Conservation (phyloP, 106 monocot genomes). For the Apostasia shenzhenica region DNA sequence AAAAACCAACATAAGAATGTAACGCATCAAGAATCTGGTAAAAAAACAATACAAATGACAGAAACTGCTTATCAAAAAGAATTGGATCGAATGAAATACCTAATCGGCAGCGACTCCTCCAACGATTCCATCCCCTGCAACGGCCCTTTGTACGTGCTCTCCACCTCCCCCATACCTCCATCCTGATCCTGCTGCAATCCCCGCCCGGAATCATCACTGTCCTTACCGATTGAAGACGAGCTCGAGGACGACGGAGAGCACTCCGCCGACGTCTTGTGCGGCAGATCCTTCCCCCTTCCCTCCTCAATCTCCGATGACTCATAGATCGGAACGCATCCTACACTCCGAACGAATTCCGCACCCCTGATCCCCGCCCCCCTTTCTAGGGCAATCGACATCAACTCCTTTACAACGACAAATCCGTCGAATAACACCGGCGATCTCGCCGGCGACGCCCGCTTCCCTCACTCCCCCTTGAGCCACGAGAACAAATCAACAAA, state of each 20-base stretch:
- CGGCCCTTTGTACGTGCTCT: slow-evolving; percentile 16
- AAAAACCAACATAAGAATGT: too few species aligned
- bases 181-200: not conserved
- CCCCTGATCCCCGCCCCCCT: not conserved
- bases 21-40: too few species aligned
- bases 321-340: slow-evolving; percentile 5
- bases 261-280: not conserved
- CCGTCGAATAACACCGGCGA: not conserved
- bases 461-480: too few species aligned
- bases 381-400: slow-evolving; percentile 19
- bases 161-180: not conserved
- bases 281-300: not conserved
- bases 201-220: slow-evolving; percentile 7
- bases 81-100: not conserved
- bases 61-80: too few species aligned
- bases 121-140: slow-evolving; percentile 7
- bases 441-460: not conserved
- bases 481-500: too few species aligned
- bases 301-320: slow-evolving; percentile 4
- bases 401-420: too few species aligned
- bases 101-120: slow-evolving; percentile 19
- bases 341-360: not conserved
- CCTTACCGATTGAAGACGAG: slow-evolving; percentile 16
- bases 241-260: not conserved
- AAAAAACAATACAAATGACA: too few species aligned